These are phyloP conservation scores for Penicillium manginii DNA, from an alignment of 495 filamentous ascomycete species.

Conservation along the genomic window DNA sequence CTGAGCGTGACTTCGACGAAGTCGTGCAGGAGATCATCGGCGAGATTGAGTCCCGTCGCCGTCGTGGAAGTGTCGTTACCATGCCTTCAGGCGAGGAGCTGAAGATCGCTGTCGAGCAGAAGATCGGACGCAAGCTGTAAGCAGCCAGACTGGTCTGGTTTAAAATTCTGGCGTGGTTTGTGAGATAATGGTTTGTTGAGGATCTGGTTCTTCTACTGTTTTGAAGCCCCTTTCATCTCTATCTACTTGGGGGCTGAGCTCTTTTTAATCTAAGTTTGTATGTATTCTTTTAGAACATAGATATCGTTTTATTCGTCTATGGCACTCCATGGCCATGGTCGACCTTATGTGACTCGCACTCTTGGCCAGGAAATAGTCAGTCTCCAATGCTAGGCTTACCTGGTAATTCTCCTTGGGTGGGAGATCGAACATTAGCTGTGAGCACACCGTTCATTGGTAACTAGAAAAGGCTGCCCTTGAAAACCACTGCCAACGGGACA, in stretches of 20 bases:
- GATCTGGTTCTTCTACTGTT: no score
- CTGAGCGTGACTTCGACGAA: constrained; percentile 76
- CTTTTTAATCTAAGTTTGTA: not conserved
- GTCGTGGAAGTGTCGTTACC: constrained; percentile 52
- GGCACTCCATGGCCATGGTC: no score
- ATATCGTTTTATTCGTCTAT: not conserved
- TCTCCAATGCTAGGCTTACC: no score
- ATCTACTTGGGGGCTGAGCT: not conserved
- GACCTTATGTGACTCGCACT: no score
- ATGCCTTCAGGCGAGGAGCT: constrained; percentile 53
- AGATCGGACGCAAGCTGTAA: constrained; percentile 45
- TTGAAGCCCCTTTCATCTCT: no score
- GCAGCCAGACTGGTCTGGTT: not conserved
- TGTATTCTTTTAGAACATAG: not conserved
- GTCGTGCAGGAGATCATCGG: constrained; percentile 72
- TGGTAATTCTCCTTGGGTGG: no score
- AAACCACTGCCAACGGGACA: no score
- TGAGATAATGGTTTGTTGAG: no score
- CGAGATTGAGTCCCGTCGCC: constrained; percentile 66
- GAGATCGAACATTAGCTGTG: no score
- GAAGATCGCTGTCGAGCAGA: constrained; percentile 50
- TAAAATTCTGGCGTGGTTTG: not conserved
- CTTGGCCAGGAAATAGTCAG: no score
- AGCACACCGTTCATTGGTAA: no score
- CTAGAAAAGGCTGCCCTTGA: no score